Base-by-base conservation (phyloP, 1,284 basidiomycete genomes). In the Melanopsichium pennsylvanicum region DNA sequence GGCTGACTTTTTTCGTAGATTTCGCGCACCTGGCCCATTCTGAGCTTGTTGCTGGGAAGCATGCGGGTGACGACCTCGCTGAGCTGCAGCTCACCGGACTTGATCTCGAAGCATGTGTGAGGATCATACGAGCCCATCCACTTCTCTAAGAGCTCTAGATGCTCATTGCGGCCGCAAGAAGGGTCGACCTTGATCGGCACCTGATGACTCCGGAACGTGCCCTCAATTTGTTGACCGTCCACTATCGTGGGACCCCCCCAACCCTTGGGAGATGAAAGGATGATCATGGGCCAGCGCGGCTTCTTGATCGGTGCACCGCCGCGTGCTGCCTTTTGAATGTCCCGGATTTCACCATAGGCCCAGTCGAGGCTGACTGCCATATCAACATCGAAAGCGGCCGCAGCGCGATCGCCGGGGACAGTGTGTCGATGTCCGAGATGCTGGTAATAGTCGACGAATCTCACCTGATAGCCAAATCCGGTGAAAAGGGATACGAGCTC, bases 251-350 rank as follows among this genome's bases (percentile, higher is more conserved):
- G 90, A 3, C 88, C 88, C 4, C 86, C 84, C 84, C 77, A 57
- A 42, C 83, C 85, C 81, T 93, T 93, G 9, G 91, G 90, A 1
- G 90, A 90, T 37, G 90, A 87, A 47, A 93, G 83, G 74, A 93
- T 86, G 64, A 93, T 84, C 75, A 93, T 86, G 4, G 92, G 92
- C 90, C 90, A 93, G 39, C 90, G 85, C 15, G 92, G 91, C 82
- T 93, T 93, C 36, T 87, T 83, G 62, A 91, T 87, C 6, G 91
- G 87, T 10, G 87, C 86, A 1, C 89, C 90, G 10, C 82, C 83
- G 33, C 91, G 86, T 7, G 92, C 92, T 2, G 89, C 89, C 0
- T 81, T 80, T 81, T 95, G 92, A 46, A 93, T 93, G 70, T 85
- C 87, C 70, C 78, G 64, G 32, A 81, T 81, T 52, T 81, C 77